These are phyloP conservation scores for Diplocarpon rosae DNA, from an alignment of 2,329 filamentous ascomycete genomes.

Conservation along the genomic window DNA sequence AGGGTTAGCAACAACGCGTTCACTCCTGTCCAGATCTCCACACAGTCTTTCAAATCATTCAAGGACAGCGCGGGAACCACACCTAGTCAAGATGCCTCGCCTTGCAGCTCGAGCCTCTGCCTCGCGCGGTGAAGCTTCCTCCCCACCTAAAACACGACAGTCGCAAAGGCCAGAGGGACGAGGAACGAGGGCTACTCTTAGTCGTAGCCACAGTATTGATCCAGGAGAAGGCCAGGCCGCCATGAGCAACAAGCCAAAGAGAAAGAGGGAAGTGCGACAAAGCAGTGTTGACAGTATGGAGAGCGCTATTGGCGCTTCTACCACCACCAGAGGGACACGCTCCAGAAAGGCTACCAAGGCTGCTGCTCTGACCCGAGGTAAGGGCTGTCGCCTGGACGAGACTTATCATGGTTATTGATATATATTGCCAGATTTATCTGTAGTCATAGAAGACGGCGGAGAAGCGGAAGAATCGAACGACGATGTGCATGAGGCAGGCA, in stretches of 20 bases:
- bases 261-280: conserved; percentile 12
- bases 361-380: conserved; percentile 11
- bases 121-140: conserved; percentile 20
- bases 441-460: conserved; percentile 19
- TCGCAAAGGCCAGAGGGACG: conserved; percentile 15
- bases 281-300: conserved; percentile 18
- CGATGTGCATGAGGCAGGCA: conserved; percentile 4
- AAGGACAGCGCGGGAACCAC: not conserved
- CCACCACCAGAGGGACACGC: conserved; percentile 9
- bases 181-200: conserved; percentile 28
- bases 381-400: not conserved
- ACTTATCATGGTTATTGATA: conserved; percentile 4
- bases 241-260: conserved; percentile 1
- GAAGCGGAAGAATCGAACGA: not conserved
- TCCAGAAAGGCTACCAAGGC: conserved; percentile 13
- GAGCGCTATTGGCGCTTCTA: conserved; percentile 13
- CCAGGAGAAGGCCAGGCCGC: conserved; percentile 14
- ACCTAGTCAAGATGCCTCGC: not conserved
- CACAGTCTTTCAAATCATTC: not conserved
- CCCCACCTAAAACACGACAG: conserved; percentile 16
- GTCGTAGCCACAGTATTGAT: conserved; percentile 31
- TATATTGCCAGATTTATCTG: conserved; percentile 18
- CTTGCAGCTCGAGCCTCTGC: conserved; percentile 15
- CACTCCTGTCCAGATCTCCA: not conserved
- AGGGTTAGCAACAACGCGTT: too few species aligned